Evolutionary conservation across 805 yeast genomes (phyloP).

Genomic region (Cyberlindnera misumaiensis): DNA sequence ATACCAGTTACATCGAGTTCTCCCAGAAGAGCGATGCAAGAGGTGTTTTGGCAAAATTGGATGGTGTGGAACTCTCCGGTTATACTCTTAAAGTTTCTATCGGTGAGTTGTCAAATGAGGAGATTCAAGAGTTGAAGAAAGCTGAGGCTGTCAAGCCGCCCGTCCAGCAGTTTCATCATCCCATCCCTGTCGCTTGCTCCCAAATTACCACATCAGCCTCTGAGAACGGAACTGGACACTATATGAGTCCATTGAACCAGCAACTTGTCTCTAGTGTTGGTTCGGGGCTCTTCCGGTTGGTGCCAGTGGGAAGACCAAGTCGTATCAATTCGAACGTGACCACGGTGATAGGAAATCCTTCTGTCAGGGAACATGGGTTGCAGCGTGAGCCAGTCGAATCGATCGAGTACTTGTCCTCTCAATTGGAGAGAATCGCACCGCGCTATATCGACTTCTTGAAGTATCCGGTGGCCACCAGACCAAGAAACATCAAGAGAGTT

Average conservation of each 20-base stretch:
- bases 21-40: slow-evolving; percentile 20
- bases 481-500: slow-evolving; percentile 26
- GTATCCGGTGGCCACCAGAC: slow-evolving; percentile 27
- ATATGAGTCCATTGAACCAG: neutral
- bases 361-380: neutral
- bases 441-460: slow-evolving; percentile 27
- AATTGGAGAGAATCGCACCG: slow-evolving; percentile 24
- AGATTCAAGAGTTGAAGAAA: neutral
- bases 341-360: neutral
- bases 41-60: slow-evolving; percentile 15
- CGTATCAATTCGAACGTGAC: neutral
- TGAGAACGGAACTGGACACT: too few relatives aligned
- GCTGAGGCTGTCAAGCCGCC: neutral
- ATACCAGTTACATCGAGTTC: slow-evolving; percentile 22
- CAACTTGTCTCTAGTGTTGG: neutral
- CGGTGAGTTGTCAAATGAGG: slow-evolving; percentile 1
- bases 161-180: too few relatives aligned
- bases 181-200: too few relatives aligned
- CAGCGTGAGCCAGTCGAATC: slow-evolving; percentile 1
- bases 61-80: slow-evolving; percentile 22
- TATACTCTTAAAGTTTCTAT: slow-evolving; percentile 12
- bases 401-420: slow-evolving; percentile 7
- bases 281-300: slow-evolving; percentile 5
- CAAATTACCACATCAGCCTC: too few relatives aligned
- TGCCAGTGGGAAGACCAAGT: slow-evolving; percentile 5